phyloP scores from a whole-genome alignment of 495 filamentous ascomycete species.

The Aspergillus biplanus region DNA sequence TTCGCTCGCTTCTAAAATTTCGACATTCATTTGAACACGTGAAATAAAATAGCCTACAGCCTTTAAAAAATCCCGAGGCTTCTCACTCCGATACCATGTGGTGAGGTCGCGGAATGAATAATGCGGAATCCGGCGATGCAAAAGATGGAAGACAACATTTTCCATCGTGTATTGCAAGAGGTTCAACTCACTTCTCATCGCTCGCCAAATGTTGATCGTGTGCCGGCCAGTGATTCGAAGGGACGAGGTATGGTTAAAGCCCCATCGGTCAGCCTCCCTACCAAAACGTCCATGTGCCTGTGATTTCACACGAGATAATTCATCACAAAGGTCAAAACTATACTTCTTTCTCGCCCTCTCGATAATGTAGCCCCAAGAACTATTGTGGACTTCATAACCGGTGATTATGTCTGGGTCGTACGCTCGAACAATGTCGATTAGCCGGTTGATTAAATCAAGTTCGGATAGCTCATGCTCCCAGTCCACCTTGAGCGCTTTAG shows the following conservation, averaged over 20 bases:
- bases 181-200: slow-evolving; percentile 89
- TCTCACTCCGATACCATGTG: slow-evolving; percentile 73
- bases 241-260: slow-evolving; percentile 85
- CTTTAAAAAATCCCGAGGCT: slow-evolving; percentile 69
- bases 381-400: slow-evolving; percentile 92
- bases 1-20: slow-evolving; percentile 91
- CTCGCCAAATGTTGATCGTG: slow-evolving; percentile 96
- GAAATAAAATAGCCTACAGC: slow-evolving; percentile 77
- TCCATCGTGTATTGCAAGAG: slow-evolving; percentile 95
- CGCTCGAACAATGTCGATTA: slow-evolving; percentile 83
- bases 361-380: slow-evolving; percentile 94
- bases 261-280: slow-evolving; percentile 87
- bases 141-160: slow-evolving; percentile 91
- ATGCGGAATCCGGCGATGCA: slow-evolving; percentile 90
- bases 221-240: slow-evolving; percentile 89
- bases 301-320: slow-evolving; percentile 85
- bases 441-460: slow-evolving; percentile 76
- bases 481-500: slow-evolving; percentile 54
- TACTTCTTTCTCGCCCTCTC: slow-evolving; percentile 85
- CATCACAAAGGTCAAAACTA: slow-evolving; percentile 86
- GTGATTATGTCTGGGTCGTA: slow-evolving; percentile 93
- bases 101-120: slow-evolving; percentile 80
- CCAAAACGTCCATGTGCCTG: slow-evolving; percentile 81
- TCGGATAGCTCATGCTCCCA: slow-evolving; percentile 78
- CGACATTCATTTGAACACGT: slow-evolving; percentile 80